Conservation (phyloP, 1,139 yeast genomes). For the Kodamaea fungicola region DNA sequence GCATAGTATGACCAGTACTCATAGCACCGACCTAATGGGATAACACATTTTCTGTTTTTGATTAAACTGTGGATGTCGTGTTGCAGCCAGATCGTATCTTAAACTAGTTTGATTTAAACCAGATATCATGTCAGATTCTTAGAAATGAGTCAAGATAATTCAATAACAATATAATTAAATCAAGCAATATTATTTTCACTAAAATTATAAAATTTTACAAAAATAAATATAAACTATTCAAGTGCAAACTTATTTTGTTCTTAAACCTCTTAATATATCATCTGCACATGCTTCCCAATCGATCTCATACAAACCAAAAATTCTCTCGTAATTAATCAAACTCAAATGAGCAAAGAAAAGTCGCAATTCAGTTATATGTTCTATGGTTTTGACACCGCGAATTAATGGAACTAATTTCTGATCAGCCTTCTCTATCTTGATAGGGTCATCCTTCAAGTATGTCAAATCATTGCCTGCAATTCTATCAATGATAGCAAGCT, state of each 20-base stretch:
- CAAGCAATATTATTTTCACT: too few relatives aligned
- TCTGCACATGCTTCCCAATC: constrained; percentile 49
- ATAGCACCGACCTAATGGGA: too few relatives aligned
- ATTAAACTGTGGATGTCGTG: too few relatives aligned
- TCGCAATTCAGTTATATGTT: constrained; percentile 51
- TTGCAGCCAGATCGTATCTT: too few relatives aligned
- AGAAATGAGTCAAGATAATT: too few relatives aligned
- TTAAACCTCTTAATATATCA: constrained; percentile 52
- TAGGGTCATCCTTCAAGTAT: constrained; percentile 30
- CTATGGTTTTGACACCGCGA: constrained; percentile 39
- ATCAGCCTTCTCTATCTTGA: constrained; percentile 23
- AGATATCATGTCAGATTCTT: too few relatives aligned
- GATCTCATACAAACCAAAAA: constrained; percentile 51
- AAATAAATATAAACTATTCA: too few relatives aligned
- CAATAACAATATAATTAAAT: too few relatives aligned
- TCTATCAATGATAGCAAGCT: constrained; percentile 39
- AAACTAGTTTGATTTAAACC: too few relatives aligned
- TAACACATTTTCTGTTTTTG: too few relatives aligned
- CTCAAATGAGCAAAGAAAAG: constrained; percentile 72
- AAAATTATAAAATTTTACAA: too few relatives aligned
- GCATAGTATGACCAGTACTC: too few relatives aligned
- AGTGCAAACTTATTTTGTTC: not conserved
- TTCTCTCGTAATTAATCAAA: constrained; percentile 68
- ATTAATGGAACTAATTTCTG: constrained; percentile 43
- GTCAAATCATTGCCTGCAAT: constrained; percentile 43